Conservation (phyloP, 163 green algal genomes). For the Scenedesmus sp. region DNA sequence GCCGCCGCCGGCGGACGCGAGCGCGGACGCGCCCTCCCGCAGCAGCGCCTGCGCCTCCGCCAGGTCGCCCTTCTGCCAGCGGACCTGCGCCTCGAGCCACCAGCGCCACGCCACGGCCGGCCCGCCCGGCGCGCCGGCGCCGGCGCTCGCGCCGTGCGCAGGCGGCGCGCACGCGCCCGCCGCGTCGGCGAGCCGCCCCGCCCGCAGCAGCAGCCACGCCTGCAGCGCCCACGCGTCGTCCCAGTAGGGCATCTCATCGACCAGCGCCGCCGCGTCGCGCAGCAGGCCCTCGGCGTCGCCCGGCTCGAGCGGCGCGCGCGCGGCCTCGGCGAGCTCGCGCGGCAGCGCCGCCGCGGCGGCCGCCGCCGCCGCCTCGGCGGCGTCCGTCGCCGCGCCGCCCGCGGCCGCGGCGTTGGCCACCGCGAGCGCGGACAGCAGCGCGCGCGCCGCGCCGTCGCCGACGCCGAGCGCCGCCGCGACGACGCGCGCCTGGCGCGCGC, state of each 20-base stretch:
- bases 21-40: constrained; percentile 10
- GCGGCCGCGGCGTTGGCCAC: not conserved
- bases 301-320: not conserved
- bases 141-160: not conserved
- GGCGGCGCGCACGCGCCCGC: constrained; percentile 41
- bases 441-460: not conserved
- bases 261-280: not conserved
- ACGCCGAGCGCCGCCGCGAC: constrained; percentile 10
- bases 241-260: constrained; percentile 44
- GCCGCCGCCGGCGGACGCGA: not conserved
- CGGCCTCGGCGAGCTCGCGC: not conserved
- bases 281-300: not conserved
- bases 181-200: constrained; percentile 40
- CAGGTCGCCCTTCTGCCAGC: constrained; percentile 35
- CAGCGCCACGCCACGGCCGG: constrained; percentile 22
- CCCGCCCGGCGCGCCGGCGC: not conserved
- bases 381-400: not conserved
- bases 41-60: constrained; percentile 34
- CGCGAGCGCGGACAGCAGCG: not conserved
- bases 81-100: constrained; percentile 41
- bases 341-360: not conserved
- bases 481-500: not conserved
- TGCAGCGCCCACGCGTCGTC: constrained; percentile 43
- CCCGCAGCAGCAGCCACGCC: constrained; percentile 49
- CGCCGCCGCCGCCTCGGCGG: not conserved